A percentile compares a stretch with the other conserved stretches of the same genome.
Conservation (phyloP, 2,329 filamentous ascomycete genomes). For the Ascochyta viciae-villosae region DNA sequence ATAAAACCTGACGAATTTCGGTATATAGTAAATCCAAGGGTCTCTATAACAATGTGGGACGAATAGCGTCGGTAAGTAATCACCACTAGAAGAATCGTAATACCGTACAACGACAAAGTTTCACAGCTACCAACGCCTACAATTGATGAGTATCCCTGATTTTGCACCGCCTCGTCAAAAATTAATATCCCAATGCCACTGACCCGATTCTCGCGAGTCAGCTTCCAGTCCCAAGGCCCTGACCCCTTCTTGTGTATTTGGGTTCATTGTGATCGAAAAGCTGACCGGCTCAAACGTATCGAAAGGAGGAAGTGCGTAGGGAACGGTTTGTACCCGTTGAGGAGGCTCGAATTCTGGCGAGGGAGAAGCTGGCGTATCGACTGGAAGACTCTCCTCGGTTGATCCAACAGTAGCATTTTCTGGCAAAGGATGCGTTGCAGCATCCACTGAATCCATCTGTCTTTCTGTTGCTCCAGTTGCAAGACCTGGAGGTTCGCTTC, state of each 20-base stretch:
- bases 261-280: background rate
- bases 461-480: background rate
- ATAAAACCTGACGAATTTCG: too few species aligned
- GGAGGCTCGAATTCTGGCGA: background rate
- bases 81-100: too few species aligned
- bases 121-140: too few species aligned
- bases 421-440: background rate
- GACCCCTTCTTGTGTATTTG: background rate
- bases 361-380: background rate
- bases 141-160: too few species aligned
- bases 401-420: background rate
- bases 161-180: too few species aligned
- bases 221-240: too few species aligned
- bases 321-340: background rate
- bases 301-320: background rate
- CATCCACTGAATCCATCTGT: background rate
- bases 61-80: too few species aligned
- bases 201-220: too few species aligned
- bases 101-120: too few species aligned
- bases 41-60: too few species aligned
- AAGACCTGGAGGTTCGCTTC: background rate
- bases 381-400: background rate
- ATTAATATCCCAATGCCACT: too few species aligned
- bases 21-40: too few species aligned
- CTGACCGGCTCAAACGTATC: background rate